Base-by-base conservation (phyloP, 192 early-diverging fungal genomes). In the Borealophlyctis nickersoniae region DNA sequence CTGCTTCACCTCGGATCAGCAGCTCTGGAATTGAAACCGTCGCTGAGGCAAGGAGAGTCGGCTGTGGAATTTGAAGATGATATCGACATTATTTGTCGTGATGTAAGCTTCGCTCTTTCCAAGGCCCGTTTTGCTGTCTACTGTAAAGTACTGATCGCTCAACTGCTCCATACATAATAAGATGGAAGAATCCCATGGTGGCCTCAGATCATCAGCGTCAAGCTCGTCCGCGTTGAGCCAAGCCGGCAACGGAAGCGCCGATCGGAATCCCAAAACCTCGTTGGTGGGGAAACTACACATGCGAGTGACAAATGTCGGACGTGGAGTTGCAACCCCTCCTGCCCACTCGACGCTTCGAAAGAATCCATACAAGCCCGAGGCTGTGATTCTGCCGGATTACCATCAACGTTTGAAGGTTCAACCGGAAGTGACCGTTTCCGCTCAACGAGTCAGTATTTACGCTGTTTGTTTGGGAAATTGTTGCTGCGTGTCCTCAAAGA, bases 1-100 rank as follows among this genome's bases (percentile, higher is more conserved):
- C 29, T 79, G 56, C 29, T 80, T 19, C 64, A 74, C 48, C 23
- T 80, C 2, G 80, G 80, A 13, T 26, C 57, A n/a, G 69, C 75
- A 2, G 31, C 31, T 16, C 31, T 76, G 4, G 64, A 74, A n/a
- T 35, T 81, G 35, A 65, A 62, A 36, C 55, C 54, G 11, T 28
- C 52, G 0, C 32, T 78, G 28, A 39, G 76, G 13, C 70, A 73
- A 45, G 79, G 73, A 26, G 29, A 34, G 5, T 13, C 30, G 7
- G 75, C 59, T 3, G 69, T 81, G 35, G 13, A 26, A 13, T 48
- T 60, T 31, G 75, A 81, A n/a, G 65, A 69, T n/a, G 76, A 75
- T 28, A 61, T 78, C 23, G 79, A 78, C 45, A 69, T 81, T 52
- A 52, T 75, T 2, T 22, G 27, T 55, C 11, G 11, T 56, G 24